Evolutionary conservation across 768 basidiomycete genomes (phyloP), one percentile per base, ranked within the genome.

Genomic region (Termitomyces sp.): DNA sequence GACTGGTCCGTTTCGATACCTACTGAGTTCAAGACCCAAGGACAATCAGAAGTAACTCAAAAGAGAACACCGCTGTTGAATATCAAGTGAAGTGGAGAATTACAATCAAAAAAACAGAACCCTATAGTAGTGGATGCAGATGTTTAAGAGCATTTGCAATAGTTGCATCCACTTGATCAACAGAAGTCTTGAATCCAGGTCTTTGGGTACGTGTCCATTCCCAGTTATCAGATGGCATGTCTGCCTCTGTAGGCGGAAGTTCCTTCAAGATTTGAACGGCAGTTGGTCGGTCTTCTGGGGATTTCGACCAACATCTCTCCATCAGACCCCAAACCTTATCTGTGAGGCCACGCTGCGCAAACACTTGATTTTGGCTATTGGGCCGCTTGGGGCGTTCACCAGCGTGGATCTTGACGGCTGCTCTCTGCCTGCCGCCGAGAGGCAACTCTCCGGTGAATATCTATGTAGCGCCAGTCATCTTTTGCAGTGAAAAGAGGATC

Each of bases 311-410:
- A 28, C 57, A 58, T 18, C 14, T 53, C 43, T 52, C 40, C 44
- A 58, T 52, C 43, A 58, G 47, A 26, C 5, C 26, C 57, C 57
- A 58, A 18, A 58, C 47, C 1, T 7, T 2, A 44, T 58, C 50
- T 1, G 50, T 58, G 35, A 58, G 9, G 8, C 57, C 57, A 41
- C 50, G 51, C n/a, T 40, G 30, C 33, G 40, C 5, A 38, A 38
- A 13, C 9, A 36, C 12, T 18, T 40, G 5, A 1, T 40, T 18
- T 14, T 41, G 2, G 20, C n/a, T 18, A 16, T 9, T 38, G 23
- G 51, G 33, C 23, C 57, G 50, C 32, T 28, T 5, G 9, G 57
- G 57, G 12, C 36, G 32, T 5, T 53, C 5, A 9, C 20, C 40
- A 0, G 5, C 7, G 1, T 5, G 3, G 14, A 51, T 47, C 35